Evolutionary conservation across 1,284 basidiomycete genomes (phyloP).

Genomic region (Takashimella tepidaria): DNA sequence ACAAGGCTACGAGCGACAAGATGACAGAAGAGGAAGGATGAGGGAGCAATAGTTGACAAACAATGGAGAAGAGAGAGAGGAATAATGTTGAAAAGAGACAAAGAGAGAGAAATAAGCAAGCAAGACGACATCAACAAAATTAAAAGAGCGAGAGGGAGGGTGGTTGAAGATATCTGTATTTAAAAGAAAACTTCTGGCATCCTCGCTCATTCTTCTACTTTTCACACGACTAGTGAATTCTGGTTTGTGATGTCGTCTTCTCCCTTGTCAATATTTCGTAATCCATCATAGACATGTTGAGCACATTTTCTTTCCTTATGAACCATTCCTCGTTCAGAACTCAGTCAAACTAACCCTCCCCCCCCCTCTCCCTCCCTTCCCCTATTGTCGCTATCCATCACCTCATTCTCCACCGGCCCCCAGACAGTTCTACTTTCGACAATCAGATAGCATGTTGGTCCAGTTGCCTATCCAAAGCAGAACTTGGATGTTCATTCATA

Average conservation of each 20-base stretch:
- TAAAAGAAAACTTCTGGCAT: background rate
- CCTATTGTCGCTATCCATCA: background rate
- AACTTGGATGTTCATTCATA: slow-evolving; percentile 75
- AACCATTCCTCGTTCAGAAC: slow-evolving; percentile 49
- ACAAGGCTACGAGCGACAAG: too few relatives aligned
- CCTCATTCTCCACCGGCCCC: background rate
- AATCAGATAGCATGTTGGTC: slow-evolving; percentile 31
- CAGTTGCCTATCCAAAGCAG: slow-evolving; percentile 77
- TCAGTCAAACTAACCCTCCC: slow-evolving; percentile 72
- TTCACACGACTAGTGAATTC: background rate
- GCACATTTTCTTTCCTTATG: background rate
- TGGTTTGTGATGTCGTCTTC: background rate
- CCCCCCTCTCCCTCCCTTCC: slow-evolving; percentile 70
- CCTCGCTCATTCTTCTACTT: background rate
- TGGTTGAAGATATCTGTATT: background rate
- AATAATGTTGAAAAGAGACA: background rate
- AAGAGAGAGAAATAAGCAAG: background rate
- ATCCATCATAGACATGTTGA: background rate
- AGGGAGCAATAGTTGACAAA: too few relatives aligned
- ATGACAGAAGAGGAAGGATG: too few relatives aligned
- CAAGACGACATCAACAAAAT: background rate
- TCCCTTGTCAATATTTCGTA: background rate
- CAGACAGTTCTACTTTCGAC: background rate
- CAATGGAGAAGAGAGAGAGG: too few relatives aligned
- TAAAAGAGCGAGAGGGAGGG: background rate